phyloP scores from a whole-genome alignment of 441 rosid genomes.

The Omphalea diandra region DNA sequence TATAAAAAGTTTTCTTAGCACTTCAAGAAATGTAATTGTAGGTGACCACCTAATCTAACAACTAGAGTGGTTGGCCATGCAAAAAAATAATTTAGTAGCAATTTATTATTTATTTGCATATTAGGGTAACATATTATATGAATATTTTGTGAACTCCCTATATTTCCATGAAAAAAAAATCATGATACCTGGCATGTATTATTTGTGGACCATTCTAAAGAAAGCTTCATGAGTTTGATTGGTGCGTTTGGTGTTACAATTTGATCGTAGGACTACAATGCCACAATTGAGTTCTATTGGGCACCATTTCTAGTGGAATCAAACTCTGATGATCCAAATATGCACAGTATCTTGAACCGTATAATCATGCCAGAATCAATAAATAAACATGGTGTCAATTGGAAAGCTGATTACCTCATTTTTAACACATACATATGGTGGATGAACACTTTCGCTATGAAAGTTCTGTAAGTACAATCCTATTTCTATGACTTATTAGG shows the following conservation, averaged over 20 bases:
- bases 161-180: too few relatives aligned
- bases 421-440: slow-evolving; percentile 98
- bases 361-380: slow-evolving; percentile 95
- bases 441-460: slow-evolving; percentile 91
- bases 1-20: not conserved
- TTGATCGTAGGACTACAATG: slow-evolving; percentile 63
- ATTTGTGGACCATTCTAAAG: too few relatives aligned
- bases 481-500: not conserved
- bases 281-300: slow-evolving; percentile 94
- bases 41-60: slow-evolving; percentile 1
- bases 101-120: too few relatives aligned
- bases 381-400: slow-evolving; percentile 65
- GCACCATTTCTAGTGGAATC: slow-evolving; percentile 93
- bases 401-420: slow-evolving; percentile 88
- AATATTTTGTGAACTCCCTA: too few relatives aligned
- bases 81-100: too few relatives aligned
- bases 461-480: slow-evolving; percentile 69
- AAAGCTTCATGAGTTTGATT: too few relatives aligned
- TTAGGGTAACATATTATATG: too few relatives aligned
- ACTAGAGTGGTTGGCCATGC: slow-evolving; percentile 6
- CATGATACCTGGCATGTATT: too few relatives aligned
- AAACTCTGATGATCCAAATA: slow-evolving; percentile 79
- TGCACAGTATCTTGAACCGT: slow-evolving; percentile 82
- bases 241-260: too few relatives aligned
- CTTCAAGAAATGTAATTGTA: not conserved